Percentiles rank a stretch among this genome's conserved stretches.
Conservation (phyloP, 169 alveolate genomes). For the Eimeria falciformis region DNA sequence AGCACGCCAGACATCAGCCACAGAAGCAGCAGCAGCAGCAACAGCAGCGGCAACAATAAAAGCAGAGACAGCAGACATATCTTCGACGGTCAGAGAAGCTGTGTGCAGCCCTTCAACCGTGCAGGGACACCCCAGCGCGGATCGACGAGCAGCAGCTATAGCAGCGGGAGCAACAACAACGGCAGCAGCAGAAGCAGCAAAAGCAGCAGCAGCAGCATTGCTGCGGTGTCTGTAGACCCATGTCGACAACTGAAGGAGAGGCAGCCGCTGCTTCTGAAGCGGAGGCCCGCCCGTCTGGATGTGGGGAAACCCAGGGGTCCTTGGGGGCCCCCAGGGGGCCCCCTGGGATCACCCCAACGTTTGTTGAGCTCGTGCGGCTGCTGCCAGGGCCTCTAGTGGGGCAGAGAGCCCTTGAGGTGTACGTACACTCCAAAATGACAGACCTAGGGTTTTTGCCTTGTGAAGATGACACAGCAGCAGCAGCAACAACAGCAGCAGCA, state of each 20-base stretch:
- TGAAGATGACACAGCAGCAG: not conserved
- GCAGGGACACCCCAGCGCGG: too few species aligned
- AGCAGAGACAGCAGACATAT: not conserved
- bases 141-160: not conserved
- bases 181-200: conserved; percentile 20
- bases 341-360: conserved; percentile 1
- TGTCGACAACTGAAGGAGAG: not conserved
- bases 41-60: not conserved
- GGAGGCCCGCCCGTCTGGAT: not conserved
- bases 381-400: not conserved
- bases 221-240: not conserved
- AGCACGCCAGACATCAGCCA: not conserved
- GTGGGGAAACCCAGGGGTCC: not conserved
- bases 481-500: conserved; percentile 30
- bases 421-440: conserved; percentile 42
- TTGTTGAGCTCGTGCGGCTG: conserved; percentile 22
- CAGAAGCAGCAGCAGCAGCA: conserved; percentile 18
- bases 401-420: conserved; percentile 37
- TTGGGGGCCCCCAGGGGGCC: conserved; percentile 24
- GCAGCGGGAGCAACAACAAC: conserved; percentile 42
- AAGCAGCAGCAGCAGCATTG: conserved; percentile 8
- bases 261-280: not conserved
- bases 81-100: too few species aligned
- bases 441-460: conserved; percentile 40
- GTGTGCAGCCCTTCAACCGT: too few species aligned